Base-by-base conservation (phyloP, 1,284 basidiomycete species). In the Leccinum idahoense region DNA sequence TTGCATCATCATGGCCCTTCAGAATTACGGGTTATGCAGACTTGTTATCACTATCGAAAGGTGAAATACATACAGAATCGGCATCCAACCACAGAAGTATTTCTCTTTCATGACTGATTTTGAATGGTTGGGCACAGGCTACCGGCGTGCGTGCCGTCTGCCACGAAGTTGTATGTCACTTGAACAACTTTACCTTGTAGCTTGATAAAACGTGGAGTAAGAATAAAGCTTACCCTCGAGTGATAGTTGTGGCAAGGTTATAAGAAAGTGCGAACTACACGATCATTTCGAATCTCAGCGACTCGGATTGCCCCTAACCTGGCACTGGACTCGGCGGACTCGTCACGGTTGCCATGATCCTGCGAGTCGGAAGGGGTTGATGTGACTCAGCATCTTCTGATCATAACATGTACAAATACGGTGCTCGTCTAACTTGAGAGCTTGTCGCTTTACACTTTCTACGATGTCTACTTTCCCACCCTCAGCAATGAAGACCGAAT, bases 1-100 rank as follows among this genome's bases (percentile, higher is more conserved):
- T 87, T 5, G 89, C 92, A 77, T 94, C 92, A 69, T 94, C 92
- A 69, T 94, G 92, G 12, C 92, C 92, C 90, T 92, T 65, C 55
- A 46, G 60, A 56, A 32, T 44, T 20, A 12, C 37, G 7, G 32
- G 53, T 64, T 26, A 65, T 55, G 60, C 14, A 29, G 41, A 59
- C 41, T 23, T 11, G 5, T 18, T 7, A 60, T n/a, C 10, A 44
- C 15, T 49, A 32, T 15, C 23, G n/a, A n/a, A n/a, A n/a, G n/a
- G n/a, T n/a, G n/a, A n/a, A n/a, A n/a, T 35, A 68, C 79, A 65
- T 73, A 85, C 83, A 4, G 85, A 83, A 69, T 86, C 85, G 41
- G 78, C 82, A 65, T 85, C 85, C 14, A 85, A 74, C 85, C 84
- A 85, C 51, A 85, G 63, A 56, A 71, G 67, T 2, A 59, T 62